These are phyloP conservation scores for Psilocybe cyanescens DNA, from an alignment of 768 basidiomycete species.

Conservation along the genomic window DNA sequence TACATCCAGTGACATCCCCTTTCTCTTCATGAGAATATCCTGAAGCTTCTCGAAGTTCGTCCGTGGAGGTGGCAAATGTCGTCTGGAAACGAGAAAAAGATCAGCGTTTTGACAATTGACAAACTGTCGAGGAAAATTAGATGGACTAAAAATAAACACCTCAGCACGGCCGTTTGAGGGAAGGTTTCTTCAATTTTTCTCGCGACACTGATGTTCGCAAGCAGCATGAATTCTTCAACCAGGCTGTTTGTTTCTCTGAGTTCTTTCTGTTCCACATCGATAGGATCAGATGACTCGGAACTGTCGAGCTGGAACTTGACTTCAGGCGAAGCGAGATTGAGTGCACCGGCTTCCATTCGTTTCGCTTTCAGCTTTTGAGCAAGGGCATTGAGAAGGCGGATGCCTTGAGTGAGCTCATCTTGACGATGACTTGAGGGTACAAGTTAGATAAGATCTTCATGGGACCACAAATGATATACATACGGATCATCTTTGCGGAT, in stretches of 20 bases:
- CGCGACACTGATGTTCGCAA: slow-evolving; percentile 96
- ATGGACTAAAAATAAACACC: slow-evolving; percentile 44
- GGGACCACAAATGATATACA: not conserved
- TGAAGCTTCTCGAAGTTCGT: slow-evolving; percentile 96
- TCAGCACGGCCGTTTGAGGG: slow-evolving; percentile 92
- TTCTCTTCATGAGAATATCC: slow-evolving; percentile 87
- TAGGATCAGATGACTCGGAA: slow-evolving; percentile 91
- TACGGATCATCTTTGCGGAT: slow-evolving; percentile 87
- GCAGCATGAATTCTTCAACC: slow-evolving; percentile 99
- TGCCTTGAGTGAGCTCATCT: slow-evolving; percentile 83
- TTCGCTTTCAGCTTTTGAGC: slow-evolving; percentile 83
- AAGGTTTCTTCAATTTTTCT: slow-evolving; percentile 91
- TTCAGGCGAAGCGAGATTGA: slow-evolving; percentile 97
- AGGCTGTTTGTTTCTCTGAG: slow-evolving; percentile 91
- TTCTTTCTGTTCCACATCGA: slow-evolving; percentile 97
- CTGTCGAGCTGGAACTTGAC: slow-evolving; percentile 96
- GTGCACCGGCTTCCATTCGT: slow-evolving; percentile 94
- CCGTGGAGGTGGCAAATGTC: slow-evolving; percentile 89
- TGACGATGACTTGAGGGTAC: slow-evolving; percentile 56
- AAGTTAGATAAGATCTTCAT: too few relatives aligned
- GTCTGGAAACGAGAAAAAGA: slow-evolving; percentile 44
- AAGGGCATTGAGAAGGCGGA: slow-evolving; percentile 86
- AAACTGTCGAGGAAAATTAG: not conserved
- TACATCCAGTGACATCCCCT: slow-evolving; percentile 83
- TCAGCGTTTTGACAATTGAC: not conserved